A percentile compares a stretch with the other conserved stretches of the same genome.
Evolutionary conservation across 1,284 basidiomycete genomes (phyloP).

Genomic region (Ganoderma multipileum): DNA sequence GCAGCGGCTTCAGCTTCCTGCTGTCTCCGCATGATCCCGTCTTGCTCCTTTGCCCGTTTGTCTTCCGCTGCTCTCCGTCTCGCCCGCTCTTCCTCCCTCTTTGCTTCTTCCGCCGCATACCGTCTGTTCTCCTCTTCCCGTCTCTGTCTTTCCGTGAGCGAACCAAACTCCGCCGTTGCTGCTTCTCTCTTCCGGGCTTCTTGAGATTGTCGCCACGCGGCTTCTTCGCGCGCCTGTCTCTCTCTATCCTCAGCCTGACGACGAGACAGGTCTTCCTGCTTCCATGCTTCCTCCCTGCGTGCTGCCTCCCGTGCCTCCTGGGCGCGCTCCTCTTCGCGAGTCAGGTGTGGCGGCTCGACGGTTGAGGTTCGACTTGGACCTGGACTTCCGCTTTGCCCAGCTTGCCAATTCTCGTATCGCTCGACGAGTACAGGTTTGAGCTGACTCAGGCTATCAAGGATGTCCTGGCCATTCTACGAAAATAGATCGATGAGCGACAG

Average conservation of each 20-base stretch:
- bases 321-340: conserved; percentile 43
- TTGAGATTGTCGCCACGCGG: conserved; percentile 32
- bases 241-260: conserved; percentile 36
- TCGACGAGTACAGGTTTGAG: conserved; percentile 46
- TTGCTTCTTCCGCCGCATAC: conserved; percentile 34
- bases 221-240: conserved; percentile 32
- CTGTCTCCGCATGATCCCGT: conserved; percentile 54
- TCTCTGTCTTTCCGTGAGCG: conserved; percentile 28
- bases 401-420: conserved; percentile 45
- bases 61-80: conserved; percentile 33
- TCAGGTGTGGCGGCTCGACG: conserved; percentile 36
- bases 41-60: conserved; percentile 49
- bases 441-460: conserved; percentile 50
- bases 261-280: conserved; percentile 33
- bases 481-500: not conserved
- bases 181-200: conserved; percentile 33
- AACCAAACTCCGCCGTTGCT: conserved; percentile 33
- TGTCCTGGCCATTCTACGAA: conserved; percentile 73
- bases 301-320: conserved; percentile 48
- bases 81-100: conserved; percentile 35
- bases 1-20: conserved; percentile 50
- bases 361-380: conserved; percentile 31
- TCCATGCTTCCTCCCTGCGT: conserved; percentile 44
- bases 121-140: conserved; percentile 38
- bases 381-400: conserved; percentile 20